Base-by-base conservation (phyloP, 495 filamentous ascomycete genomes). In the Lasiosphaeriaceae sp. region DNA sequence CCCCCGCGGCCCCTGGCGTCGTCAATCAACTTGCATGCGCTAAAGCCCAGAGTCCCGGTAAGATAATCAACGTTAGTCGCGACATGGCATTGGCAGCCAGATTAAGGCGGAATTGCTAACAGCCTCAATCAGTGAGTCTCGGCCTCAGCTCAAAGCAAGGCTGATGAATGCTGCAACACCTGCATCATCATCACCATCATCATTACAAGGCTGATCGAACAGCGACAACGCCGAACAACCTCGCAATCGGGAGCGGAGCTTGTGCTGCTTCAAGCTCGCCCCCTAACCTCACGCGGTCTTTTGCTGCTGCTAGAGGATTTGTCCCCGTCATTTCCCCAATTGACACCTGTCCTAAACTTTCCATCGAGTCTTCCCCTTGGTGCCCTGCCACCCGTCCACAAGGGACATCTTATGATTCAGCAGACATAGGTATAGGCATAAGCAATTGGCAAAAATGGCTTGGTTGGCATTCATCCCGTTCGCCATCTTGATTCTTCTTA, bases 1-100 rank as follows among this genome's bases (percentile, higher is more conserved):
- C 56, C 56, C 50, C 45, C 44, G 35, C 21, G 21, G 12, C 43
- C 50, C 41, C 51, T 35, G 35, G 23, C 52, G 51, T 17, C 2
- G 5, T 37, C 34, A 37, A 49, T 24, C 34, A 3, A 35, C 22
- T 45, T 44, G 54, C 45, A 56, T 23, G 35, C 47, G 31, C 54
- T 16, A 44, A 45, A 16, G 39, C 19, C 11, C 26, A 53, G 17
- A 5, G 29, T 8, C 31, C 12, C 9, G 49, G 49, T 29, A 29
- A 29, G 51, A 53, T 53, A 53, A 53, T 53, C 51, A n/a, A 17
- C 34, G 51, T 53, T 53, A 53, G 26, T 44, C n/a, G n/a, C n/a
- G n/a, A n/a, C n/a, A n/a, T n/a, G n/a, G n/a, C n/a, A 14, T 14
- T 45, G 35, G 22, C 8, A 14, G 29, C 16, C 19, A 17, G 12